Evolutionary conservation across 2,329 filamentous ascomycete genomes (phyloP).

Genomic region (Ramularia collo-cygni): DNA sequence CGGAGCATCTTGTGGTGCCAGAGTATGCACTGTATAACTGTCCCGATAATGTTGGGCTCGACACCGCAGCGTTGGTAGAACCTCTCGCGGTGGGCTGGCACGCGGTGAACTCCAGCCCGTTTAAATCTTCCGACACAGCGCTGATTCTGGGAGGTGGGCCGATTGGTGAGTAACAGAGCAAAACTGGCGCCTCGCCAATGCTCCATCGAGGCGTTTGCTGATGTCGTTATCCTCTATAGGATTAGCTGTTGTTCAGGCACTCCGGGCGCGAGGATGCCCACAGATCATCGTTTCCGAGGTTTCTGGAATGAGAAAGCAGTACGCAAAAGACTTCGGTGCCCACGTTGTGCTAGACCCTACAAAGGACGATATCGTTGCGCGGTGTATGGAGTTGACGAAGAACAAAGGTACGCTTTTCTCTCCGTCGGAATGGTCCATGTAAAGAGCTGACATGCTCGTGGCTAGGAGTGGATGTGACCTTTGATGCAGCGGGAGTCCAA

Average conservation of each 20-base stretch:
- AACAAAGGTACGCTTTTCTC: slow-evolving; percentile 30
- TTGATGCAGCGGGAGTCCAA: slow-evolving; percentile 50
- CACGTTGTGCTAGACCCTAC: slow-evolving; percentile 44
- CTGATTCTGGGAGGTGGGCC: slow-evolving; percentile 49
- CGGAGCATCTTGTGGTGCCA: slow-evolving; percentile 47
- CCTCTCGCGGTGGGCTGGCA: slow-evolving; percentile 52
- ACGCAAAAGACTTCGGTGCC: slow-evolving; percentile 46
- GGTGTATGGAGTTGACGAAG: slow-evolving; percentile 39
- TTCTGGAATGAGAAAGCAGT: slow-evolving; percentile 41
- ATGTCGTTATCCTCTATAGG: slow-evolving; percentile 22
- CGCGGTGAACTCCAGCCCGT: slow-evolving; percentile 46
- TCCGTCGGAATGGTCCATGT: no score
- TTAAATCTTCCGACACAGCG: slow-evolving; percentile 40
- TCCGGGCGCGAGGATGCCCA: slow-evolving; percentile 37
- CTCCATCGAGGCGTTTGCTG: no score
- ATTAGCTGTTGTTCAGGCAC: slow-evolving; percentile 42
- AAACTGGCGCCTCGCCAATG: no score
- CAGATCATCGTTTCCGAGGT: slow-evolving; percentile 51
- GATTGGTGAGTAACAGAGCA: slow-evolving; percentile 34
- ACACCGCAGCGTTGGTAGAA: slow-evolving; percentile 47
- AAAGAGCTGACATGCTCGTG: no score
- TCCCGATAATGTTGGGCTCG: slow-evolving; percentile 46
- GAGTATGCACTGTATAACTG: slow-evolving; percentile 41
- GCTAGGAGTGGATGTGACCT: slow-evolving; percentile 41
- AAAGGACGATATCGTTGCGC: slow-evolving; percentile 41